These are phyloP conservation scores for Trichoderma erinaceum DNA, from an alignment of 495 filamentous ascomycete species.

Conservation along the genomic window DNA sequence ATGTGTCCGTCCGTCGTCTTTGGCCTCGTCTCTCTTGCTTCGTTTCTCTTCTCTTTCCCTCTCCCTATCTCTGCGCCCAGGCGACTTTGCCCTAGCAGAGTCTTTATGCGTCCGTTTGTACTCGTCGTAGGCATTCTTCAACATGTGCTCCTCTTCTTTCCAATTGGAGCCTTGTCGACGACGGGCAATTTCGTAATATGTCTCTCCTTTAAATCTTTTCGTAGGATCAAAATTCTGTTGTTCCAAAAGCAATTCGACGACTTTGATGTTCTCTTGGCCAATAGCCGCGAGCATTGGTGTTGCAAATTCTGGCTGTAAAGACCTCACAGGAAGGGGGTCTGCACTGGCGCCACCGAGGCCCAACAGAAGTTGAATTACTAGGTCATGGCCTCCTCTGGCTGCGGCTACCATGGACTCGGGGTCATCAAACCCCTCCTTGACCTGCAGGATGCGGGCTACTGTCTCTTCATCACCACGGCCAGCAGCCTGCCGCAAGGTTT, in stretches of 20 bases:
- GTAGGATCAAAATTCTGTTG: slow-evolving; percentile 76
- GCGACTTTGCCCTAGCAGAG: slow-evolving; percentile 44
- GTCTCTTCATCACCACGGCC: slow-evolving; percentile 75
- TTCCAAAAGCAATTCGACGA: slow-evolving; percentile 72
- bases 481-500: slow-evolving; percentile 75
- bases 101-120: slow-evolving; percentile 43
- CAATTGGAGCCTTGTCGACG: slow-evolving; percentile 77
- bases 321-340: slow-evolving; percentile 60
- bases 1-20: slow-evolving; percentile 33
- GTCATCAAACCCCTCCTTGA: slow-evolving; percentile 62
- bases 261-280: slow-evolving; percentile 77
- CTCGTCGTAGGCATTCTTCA: slow-evolving; percentile 73
- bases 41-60: slow-evolving; percentile 50
- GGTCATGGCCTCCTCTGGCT: slow-evolving; percentile 84
- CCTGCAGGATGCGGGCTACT: slow-evolving; percentile 72
- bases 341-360: slow-evolving; percentile 73
- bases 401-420: slow-evolving; percentile 82
- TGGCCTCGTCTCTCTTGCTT: slow-evolving; percentile 41
- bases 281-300: slow-evolving; percentile 95
- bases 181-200: slow-evolving; percentile 79
- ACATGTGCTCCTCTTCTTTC: slow-evolving; percentile 78
- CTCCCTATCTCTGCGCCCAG: slow-evolving; percentile 43
- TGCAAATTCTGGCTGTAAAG: slow-evolving; percentile 51
- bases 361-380: slow-evolving; percentile 77
- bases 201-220: slow-evolving; percentile 59